Base-by-base conservation (phyloP, 306 rosid species). In the Prunus mira region DNA sequence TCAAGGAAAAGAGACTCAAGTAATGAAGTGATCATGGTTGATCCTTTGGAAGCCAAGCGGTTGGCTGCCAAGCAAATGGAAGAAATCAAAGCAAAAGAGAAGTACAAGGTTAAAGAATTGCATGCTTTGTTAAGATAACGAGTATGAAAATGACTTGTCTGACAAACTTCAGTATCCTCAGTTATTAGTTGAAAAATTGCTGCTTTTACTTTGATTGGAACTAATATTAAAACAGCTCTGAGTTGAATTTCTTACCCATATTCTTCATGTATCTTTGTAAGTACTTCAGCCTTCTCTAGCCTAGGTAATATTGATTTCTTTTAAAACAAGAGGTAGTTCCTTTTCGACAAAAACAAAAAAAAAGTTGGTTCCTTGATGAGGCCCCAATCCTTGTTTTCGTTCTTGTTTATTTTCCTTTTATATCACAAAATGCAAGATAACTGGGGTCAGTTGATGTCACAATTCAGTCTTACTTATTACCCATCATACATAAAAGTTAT, bases 31-130 rank as follows among this genome's bases (percentile, higher is more conserved):
- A 88, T 84, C 80, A 92, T 95, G 98, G 98, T 95, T 71, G 98
- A 95, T 83, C 98, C 98, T 55, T 85, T 87, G 57, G 98, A 92
- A 80, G 98, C 98, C 82, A 95, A 92, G 86, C 91, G 86, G 34
- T 76, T 92, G 86, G 98, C 97, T 71, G 90, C 93, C 69, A 89
- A 85, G 82, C 96, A 95, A 89, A 92, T 92, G 97, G 86, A 86
- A 82, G 82, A 72, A 79, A 87, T 92, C 49, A 90, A 84, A 83
- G 93, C 93, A 73, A 89, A 84, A 81, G 97, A 90, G 81, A 90
- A 89, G 60, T 81, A 90, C 77, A 82, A 86, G 97, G 98, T 95
- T 67, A 84, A 67, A 65, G 47, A 67, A 67, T 38, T 69, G 51
- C 18, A 20, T 54, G 75, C 50, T 46, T 67, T 67, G 34, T 67